A percentile compares a stretch with the other conserved stretches of the same genome.
These are phyloP conservation scores for Exophiala viscosa DNA, from an alignment of 2,329 filamentous ascomycete genomes.

Conservation along the genomic window DNA sequence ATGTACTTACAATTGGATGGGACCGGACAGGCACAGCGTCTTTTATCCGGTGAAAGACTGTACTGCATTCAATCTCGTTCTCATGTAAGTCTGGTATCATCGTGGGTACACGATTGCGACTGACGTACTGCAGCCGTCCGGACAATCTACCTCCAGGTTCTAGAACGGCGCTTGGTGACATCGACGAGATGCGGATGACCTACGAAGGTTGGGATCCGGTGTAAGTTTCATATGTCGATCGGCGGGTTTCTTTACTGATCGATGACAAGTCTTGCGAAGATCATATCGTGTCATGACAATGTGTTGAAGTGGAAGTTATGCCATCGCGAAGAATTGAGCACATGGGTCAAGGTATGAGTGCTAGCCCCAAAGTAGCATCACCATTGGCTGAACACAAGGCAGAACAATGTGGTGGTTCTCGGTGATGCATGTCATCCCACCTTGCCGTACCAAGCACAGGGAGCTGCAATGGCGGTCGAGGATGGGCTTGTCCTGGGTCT, in stretches of 20 bases:
- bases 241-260: background rate
- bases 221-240: background rate
- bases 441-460: slow-evolving; percentile 35
- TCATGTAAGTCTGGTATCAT: slow-evolving; percentile 1
- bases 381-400: background rate
- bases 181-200: slow-evolving; percentile 8
- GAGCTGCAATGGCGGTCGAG: slow-evolving; percentile 43
- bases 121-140: slow-evolving; percentile 3
- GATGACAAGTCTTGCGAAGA: slow-evolving; percentile 4
- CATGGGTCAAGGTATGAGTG: background rate
- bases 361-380: background rate
- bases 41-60: slow-evolving; percentile 10
- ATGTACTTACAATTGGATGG: slow-evolving; percentile 10
- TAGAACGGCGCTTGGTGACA: slow-evolving; percentile 1
- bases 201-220: slow-evolving; percentile 16
- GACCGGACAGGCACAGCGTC: slow-evolving; percentile 10
- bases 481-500: slow-evolving; percentile 40
- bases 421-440: slow-evolving; percentile 41
- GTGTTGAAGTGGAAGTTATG: slow-evolving; percentile 16
- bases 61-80: slow-evolving; percentile 10
- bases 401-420: slow-evolving; percentile 41
- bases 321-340: background rate
- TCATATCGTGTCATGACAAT: slow-evolving; percentile 13
- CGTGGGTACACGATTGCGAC: too few relatives aligned
- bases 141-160: slow-evolving; percentile 7